Conservation (phyloP, 495 filamentous ascomycete species). For the Amphirosellinia nigrospora region DNA sequence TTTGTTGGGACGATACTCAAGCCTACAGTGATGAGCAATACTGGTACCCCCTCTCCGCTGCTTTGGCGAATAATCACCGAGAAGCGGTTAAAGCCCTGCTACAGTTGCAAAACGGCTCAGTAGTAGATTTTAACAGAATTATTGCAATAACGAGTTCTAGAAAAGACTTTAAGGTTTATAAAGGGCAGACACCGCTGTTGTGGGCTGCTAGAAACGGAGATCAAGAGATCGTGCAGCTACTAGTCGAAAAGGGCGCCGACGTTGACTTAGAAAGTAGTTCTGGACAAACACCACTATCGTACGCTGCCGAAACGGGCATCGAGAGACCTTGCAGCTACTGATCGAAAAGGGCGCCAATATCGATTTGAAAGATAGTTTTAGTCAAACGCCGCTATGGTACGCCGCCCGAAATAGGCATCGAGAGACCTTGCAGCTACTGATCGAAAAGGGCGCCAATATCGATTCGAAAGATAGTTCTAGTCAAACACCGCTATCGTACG, state of each 20-base stretch:
- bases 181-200: background rate
- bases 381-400: background rate
- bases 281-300: background rate
- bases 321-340: background rate
- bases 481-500: background rate
- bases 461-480: no score
- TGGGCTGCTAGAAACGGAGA: background rate
- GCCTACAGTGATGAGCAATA: background rate
- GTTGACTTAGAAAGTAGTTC: background rate
- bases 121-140: background rate
- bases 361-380: background rate
- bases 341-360: background rate
- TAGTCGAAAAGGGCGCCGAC: background rate
- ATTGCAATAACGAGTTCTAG: background rate
- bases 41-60: conserved; percentile 10
- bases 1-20: background rate
- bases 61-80: conserved; percentile 9
- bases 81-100: background rate
- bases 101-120: background rate
- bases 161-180: background rate
- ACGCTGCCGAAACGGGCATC: background rate
- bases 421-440: background rate
- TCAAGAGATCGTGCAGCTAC: background rate
- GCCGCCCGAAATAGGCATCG: background rate
- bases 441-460: no score